Percentiles rank a stretch among this genome's conserved stretches.
Evolutionary conservation across 345 rosid genomes (phyloP).

Genomic region (Geranium brycei): DNA sequence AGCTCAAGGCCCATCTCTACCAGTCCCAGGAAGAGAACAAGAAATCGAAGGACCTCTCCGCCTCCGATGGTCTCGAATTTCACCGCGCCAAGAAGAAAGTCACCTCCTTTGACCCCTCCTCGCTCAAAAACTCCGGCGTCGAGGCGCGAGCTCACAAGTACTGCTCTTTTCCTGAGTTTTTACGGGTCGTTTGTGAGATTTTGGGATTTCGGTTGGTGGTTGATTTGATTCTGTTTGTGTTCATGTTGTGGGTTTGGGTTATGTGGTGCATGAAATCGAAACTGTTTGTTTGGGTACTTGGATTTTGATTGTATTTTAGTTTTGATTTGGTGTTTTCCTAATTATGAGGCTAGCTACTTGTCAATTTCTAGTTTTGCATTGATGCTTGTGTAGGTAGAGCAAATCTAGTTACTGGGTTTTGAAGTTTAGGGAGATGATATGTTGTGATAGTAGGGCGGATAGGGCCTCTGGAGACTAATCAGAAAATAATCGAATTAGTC

Average conservation of each 20-base stretch:
- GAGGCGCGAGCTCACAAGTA: slow-evolving; percentile 59
- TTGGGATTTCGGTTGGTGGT: not conserved
- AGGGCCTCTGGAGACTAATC: too few relatives aligned
- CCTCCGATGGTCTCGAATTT: slow-evolving; percentile 38
- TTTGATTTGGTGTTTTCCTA: not conserved
- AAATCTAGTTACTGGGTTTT: not conserved
- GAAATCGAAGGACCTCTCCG: slow-evolving; percentile 43
- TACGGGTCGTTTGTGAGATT: not conserved
- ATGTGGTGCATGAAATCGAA: not conserved
- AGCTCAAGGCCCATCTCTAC: slow-evolving; percentile 88
- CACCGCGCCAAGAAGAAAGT: slow-evolving; percentile 69
- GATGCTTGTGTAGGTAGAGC: not conserved
- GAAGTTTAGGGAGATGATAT: too few relatives aligned
- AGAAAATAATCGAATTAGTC: too few relatives aligned
- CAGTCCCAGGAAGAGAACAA: slow-evolving; percentile 72
- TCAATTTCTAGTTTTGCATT: not conserved
- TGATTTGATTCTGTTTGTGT: slow-evolving; percentile 1
- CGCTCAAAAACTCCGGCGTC: slow-evolving; percentile 68
- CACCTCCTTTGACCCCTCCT: slow-evolving; percentile 35
- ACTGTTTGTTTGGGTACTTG: too few relatives aligned
- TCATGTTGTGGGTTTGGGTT: not conserved
- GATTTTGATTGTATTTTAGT: not conserved
- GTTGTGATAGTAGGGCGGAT: too few relatives aligned
- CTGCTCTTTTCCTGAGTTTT: slow-evolving; percentile 1
- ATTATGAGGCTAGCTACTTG: not conserved